Conservation (phyloP, 768 basidiomycete species). For the Suillus variegatus region DNA sequence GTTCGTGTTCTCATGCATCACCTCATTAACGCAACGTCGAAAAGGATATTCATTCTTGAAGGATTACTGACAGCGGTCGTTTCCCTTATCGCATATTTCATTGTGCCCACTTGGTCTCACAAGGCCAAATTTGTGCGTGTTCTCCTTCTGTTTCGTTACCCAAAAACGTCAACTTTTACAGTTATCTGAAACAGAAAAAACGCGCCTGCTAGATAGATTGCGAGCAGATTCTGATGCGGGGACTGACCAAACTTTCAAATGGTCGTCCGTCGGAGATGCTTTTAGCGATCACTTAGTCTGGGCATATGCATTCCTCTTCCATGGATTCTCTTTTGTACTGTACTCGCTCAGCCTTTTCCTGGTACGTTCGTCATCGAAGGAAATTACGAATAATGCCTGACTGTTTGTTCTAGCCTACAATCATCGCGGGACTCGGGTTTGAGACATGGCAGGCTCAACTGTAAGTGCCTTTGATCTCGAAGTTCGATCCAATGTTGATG, state of each 20-base stretch:
- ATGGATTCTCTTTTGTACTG: constrained; percentile 59
- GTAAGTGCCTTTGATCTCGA: constrained; percentile 31
- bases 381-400: neutral
- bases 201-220: constrained; percentile 49
- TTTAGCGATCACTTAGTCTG: constrained; percentile 59
- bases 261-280: constrained; percentile 57
- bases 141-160: neutral
- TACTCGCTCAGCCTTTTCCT: constrained; percentile 62
- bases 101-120: constrained; percentile 62
- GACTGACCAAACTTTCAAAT: constrained; percentile 53
- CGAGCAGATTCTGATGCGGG: constrained; percentile 56
- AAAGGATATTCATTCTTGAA: constrained; percentile 61
- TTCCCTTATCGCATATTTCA: constrained; percentile 49
- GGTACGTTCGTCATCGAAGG: constrained; percentile 32
- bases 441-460: constrained; percentile 61
- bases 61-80: constrained; percentile 51
- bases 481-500: neutral
- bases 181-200: constrained; percentile 55
- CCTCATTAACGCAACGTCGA: neutral
- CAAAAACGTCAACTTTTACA: constrained; percentile 21
- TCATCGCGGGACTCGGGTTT: constrained; percentile 59
- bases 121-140: constrained; percentile 54
- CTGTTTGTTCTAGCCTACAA: constrained; percentile 47
- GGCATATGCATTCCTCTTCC: constrained; percentile 61
- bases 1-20: neutral